Evolutionary conservation across 805 yeast species (phyloP), one percentile per base, ranked within the genome.

Genomic region (Yarrowia sp.): DNA sequence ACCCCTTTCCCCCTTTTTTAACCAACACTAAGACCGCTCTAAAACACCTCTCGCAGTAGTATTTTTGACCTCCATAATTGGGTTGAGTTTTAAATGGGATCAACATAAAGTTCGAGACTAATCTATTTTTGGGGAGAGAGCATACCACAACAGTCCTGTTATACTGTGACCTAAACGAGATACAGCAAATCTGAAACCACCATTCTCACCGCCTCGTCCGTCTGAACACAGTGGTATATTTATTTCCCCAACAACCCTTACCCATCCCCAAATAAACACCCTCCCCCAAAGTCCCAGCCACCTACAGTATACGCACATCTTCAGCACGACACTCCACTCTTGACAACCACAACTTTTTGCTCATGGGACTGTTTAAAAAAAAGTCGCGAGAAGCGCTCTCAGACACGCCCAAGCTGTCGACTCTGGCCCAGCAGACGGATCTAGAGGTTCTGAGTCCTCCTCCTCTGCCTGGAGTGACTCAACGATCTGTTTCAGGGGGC

Each of bases 361-460:
- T 14, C 46, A 54, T 54, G 61, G 61, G 61, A 7, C 46, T 54
- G 12, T 54, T 54, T 32, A 12, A 33, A 14, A 54, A 54, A 54
- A 54, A 54, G 35, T 36, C 61, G 11, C 26, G 40, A 1, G 61
- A 54, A 11, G 16, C 35, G 10, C 12, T 38, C 14, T 4, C 4
- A 26, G 46, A 38, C 36, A n/a, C 33, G 33, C 61, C 61, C 33
- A 38, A 36, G 46, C 35, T 54, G 33, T 36, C 61, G 2, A 19
- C 26, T 3, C 35, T 54, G 9, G 61, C 46, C 2, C 61, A 54
- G 9, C n/a, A 36, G 22, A 4, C 46, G 8, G 46, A 54, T 9
- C 46, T 36, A 4, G 33, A 11, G 26, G 32, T 54, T 24, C 22
- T 54, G 32, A 24, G 16, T 4, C 61, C 61, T 12, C 61, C 61